Evolutionary conservation across 495 filamentous ascomycete species (phyloP), one percentile per base, ranked within the genome.

Genomic region (Aspergillus bertholletiae): DNA sequence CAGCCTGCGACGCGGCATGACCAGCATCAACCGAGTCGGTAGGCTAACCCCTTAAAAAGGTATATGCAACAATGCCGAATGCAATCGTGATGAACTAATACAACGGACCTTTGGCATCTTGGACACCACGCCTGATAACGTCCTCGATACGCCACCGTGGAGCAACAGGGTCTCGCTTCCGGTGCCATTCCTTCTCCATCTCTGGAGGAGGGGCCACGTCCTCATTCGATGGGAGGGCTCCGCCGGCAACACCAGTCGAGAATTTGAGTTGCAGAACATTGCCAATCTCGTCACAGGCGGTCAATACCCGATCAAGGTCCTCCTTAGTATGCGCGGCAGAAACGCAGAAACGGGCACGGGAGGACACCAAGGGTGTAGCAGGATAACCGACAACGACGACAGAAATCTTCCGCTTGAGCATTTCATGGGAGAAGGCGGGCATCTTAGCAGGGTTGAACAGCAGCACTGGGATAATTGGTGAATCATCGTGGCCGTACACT

Each of bases 361-460:
- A 97, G 45, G 88, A 92, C 53, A 97, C 91, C 49, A 98, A 80
- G 4, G 94, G 94, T n/a, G 94, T 98, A 17, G 94, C 94, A 1
- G 94, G 94, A 64, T 98, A 98, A 44, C 94, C 95, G 55, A 98
- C 94, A 34, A 98, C 88, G 43, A 98, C 94, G 43, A 97, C 91
- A n/a, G 93, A 93, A 56, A 98, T 97, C 73, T 96, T 97, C 58
- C 94, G 89, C 63, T 86, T 87, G 28, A 97, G 82, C 94, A 98
- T 97, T 71, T 97, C 93, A 68, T 96, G 94, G 30, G 90, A 96
- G 72, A 98, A 98, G 28, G 94, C 94, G 7, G 94, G 89, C 76
- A 98, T 96, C 73, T 98, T 98, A 52, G 88, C 94, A 9, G 94
- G 95, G 74, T 96, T 90, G 77, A 96, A 98, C 28, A 98, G 83